phyloP scores from a whole-genome alignment of 768 basidiomycete species.

The Suillus placidus region DNA sequence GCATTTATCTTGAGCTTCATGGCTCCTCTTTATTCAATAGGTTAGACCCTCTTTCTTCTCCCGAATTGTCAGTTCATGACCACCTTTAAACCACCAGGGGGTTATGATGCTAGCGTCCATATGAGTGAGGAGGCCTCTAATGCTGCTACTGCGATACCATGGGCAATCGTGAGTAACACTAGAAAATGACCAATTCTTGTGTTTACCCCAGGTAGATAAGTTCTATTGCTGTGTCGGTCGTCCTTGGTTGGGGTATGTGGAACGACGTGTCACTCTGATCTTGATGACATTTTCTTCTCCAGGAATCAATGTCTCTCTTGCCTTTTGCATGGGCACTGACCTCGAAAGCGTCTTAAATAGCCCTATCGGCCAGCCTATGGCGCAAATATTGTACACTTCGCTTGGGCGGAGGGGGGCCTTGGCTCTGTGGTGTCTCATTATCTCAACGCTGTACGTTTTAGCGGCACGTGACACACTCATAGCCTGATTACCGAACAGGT shows the following conservation, averaged over 20 bases:
- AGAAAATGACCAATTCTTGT: not conserved
- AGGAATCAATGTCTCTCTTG: conserved; percentile 1
- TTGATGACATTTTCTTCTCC: not conserved
- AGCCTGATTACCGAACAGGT: not conserved
- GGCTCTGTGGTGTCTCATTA: conserved; percentile 3
- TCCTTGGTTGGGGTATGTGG: conserved; percentile 4
- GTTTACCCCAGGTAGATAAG: not conserved
- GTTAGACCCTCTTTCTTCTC: conserved; percentile 1
- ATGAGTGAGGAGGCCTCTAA: conserved; percentile 1
- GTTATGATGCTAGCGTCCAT: not conserved
- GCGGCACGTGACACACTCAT: not conserved
- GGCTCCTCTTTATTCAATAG: not conserved
- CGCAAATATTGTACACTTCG: not conserved
- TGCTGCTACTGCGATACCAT: conserved; percentile 12
- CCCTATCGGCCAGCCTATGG: conserved; percentile 2
- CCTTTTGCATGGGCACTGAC: conserved; percentile 2
- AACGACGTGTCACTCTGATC: not conserved
- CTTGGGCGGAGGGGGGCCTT: not conserved
- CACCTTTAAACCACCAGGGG: conserved; percentile 16
- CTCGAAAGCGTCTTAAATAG: not conserved
- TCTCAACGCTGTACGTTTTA: not conserved
- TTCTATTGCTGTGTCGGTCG: not conserved
- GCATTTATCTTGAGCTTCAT: not conserved
- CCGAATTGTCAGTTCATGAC: conserved; percentile 14
- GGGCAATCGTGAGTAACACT: not conserved